Evolutionary conservation across 2,329 filamentous ascomycete species (phyloP).

Genomic region (Colletotrichum salicis): DNA sequence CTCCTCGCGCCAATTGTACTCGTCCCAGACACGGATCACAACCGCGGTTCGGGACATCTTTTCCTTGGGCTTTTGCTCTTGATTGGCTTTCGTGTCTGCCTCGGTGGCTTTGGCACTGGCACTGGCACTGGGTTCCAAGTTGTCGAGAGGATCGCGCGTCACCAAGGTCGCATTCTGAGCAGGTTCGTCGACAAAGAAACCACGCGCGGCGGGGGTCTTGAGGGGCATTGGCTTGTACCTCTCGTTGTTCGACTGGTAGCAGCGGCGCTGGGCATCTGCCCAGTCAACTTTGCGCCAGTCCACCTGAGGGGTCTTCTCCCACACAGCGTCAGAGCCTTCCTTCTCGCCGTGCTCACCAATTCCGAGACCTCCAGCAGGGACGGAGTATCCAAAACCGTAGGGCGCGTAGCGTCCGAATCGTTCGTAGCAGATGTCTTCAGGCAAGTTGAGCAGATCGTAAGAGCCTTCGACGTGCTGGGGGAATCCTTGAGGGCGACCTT

Average conservation of each 20-base stretch:
- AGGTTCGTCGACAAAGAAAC: constrained; percentile 61
- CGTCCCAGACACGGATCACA: constrained; percentile 84
- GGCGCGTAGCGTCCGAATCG: constrained; percentile 87
- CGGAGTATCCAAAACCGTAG: constrained; percentile 89
- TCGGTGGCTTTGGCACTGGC: neutral
- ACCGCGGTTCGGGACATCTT: constrained; percentile 75
- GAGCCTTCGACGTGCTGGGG: constrained; percentile 89
- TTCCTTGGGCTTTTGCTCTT: constrained; percentile 41
- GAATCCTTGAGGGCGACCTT: constrained; percentile 84
- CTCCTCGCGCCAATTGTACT: constrained; percentile 81
- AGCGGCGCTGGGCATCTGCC: constrained; percentile 81
- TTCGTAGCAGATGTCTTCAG: constrained; percentile 92
- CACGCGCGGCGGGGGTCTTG: constrained; percentile 54
- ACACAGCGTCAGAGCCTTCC: constrained; percentile 83
- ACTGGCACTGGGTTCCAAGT: constrained; percentile 18
- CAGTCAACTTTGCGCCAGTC: constrained; percentile 83
- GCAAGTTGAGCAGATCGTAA: constrained; percentile 80
- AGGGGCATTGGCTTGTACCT: constrained; percentile 69
- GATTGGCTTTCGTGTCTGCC: neutral
- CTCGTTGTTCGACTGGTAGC: constrained; percentile 74
- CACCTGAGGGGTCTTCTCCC: constrained; percentile 76
- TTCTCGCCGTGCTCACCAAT: constrained; percentile 86
- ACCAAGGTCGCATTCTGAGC: constrained; percentile 38
- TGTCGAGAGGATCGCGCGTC: constrained; percentile 27
- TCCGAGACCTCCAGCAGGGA: constrained; percentile 81